phyloP scores from a whole-genome alignment of 306 rosid species.

The Clitoria ternatea region DNA sequence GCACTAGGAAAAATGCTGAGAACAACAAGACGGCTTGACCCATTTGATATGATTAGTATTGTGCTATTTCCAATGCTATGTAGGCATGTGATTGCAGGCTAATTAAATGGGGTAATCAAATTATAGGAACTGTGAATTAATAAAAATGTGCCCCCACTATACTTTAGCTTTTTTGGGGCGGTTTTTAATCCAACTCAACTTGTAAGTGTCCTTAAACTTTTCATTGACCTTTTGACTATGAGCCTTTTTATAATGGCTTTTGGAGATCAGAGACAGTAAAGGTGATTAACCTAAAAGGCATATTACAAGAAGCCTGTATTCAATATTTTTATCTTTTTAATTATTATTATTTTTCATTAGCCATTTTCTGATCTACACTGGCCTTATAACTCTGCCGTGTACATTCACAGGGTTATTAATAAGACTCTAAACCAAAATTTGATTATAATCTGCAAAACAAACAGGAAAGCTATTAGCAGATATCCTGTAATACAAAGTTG shows the following conservation, averaged over 20 bases:
- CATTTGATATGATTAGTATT: slow-evolving; percentile 48
- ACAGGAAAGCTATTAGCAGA: too few species aligned
- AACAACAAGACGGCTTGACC: slow-evolving; percentile 57
- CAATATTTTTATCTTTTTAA: not conserved
- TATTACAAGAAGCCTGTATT: not conserved
- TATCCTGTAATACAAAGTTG: not conserved
- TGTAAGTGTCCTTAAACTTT: slow-evolving; percentile 49
- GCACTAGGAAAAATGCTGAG: slow-evolving; percentile 36
- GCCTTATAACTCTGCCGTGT: not conserved
- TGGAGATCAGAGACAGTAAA: slow-evolving; percentile 39
- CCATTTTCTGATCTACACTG: not conserved
- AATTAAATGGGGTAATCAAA: slow-evolving; percentile 28
- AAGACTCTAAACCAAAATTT: not conserved
- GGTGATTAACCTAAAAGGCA: slow-evolving; percentile 33
- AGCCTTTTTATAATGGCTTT: slow-evolving; percentile 44
- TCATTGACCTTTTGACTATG: slow-evolving; percentile 60
- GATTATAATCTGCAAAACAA: not conserved
- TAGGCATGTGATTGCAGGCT: slow-evolving; percentile 46
- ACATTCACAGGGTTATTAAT: slow-evolving; percentile 1
- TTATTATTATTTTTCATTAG: not conserved
- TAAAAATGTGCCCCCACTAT: slow-evolving; percentile 44
- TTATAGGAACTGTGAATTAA: slow-evolving; percentile 30
- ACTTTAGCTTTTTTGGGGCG: slow-evolving; percentile 49
- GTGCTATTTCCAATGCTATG: slow-evolving; percentile 68
- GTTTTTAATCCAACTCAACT: slow-evolving; percentile 51